Percentiles rank a stretch among this genome's conserved stretches.
phyloP scores from a whole-genome alignment of 2,329 filamentous ascomycete species.

The Fusarium pseudograminearum region DNA sequence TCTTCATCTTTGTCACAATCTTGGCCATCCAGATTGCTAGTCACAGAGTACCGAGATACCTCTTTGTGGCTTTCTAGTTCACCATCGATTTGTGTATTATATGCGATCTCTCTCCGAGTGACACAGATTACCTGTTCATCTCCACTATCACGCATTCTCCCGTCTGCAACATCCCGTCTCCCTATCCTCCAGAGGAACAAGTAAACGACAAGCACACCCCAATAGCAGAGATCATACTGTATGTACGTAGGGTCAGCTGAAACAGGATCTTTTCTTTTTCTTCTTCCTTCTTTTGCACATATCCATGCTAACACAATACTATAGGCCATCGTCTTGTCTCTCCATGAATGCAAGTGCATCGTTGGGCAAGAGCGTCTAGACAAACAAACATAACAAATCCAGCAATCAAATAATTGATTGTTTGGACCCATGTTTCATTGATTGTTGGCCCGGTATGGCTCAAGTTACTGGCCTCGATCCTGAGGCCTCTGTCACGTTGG shows the following conservation, averaged over 20 bases:
- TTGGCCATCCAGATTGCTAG: background rate
- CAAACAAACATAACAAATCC: background rate
- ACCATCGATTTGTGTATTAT: background rate
- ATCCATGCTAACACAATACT: constrained; percentile 8
- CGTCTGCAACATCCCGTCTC: constrained; percentile 23
- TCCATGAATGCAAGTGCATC: constrained; percentile 45
- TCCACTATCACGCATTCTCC: constrained; percentile 15
- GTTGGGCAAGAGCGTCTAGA: constrained; percentile 32
- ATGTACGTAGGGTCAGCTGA: constrained; percentile 4
- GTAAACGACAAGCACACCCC: constrained; percentile 27
- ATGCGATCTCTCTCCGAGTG: constrained; percentile 12
- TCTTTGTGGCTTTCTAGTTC: constrained; percentile 3
- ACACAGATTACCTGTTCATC: constrained; percentile 13
- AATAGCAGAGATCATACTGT: constrained; percentile 28
- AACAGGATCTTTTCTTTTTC: background rate
- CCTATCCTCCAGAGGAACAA: constrained; percentile 11
- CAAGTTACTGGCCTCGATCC: constrained; percentile 36
- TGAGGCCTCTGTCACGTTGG: constrained; percentile 41
- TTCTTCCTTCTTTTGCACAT: background rate
- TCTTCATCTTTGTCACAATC: constrained; percentile 20
- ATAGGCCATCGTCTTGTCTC: constrained; percentile 33
- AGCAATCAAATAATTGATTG: background rate
- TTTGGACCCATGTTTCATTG: constrained; percentile 24
- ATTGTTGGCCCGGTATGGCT: constrained; percentile 43
- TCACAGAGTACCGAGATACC: background rate